Evolutionary conservation across 495 filamentous ascomycete species (phyloP).

Genomic region (Immersiella caudata): DNA sequence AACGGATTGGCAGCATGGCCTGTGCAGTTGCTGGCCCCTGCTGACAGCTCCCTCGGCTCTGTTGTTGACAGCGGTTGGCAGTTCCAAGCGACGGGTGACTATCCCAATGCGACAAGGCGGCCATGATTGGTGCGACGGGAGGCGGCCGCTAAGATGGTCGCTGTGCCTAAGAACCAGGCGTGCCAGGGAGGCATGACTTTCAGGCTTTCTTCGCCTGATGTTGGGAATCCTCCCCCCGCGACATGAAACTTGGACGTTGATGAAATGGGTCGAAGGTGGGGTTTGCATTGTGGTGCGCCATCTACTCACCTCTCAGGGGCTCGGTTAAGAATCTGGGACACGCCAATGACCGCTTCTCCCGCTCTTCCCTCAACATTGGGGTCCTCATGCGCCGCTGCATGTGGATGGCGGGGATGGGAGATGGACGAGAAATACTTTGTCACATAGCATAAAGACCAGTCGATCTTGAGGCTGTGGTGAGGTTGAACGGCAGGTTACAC

Average conservation of each 20-base stretch:
- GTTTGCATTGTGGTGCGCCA: neutral
- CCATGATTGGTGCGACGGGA: neutral
- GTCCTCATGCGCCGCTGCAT: neutral
- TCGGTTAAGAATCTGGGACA: neutral
- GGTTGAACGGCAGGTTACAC: neutral
- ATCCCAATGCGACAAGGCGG: neutral
- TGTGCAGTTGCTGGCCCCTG: neutral
- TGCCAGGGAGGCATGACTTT: neutral
- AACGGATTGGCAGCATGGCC: neutral
- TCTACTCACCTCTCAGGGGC: neutral
- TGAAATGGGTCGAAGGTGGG: conserved; percentile 25
- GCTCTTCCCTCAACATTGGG: neutral
- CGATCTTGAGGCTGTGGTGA: neutral
- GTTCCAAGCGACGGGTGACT: neutral
- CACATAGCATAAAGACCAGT: neutral
- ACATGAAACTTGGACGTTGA: conserved; percentile 29
- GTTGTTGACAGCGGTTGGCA: neutral
- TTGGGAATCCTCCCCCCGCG: conserved; percentile 14
- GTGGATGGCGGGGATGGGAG: no score
- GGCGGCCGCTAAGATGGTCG: neutral
- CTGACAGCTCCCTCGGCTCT: neutral
- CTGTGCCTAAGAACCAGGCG: neutral
- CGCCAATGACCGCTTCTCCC: neutral
- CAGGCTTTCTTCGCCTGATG: neutral
- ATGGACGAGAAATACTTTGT: no score